phyloP scores from a whole-genome alignment of 140 eudicot genomes.

The Oenanthe javanica region DNA sequence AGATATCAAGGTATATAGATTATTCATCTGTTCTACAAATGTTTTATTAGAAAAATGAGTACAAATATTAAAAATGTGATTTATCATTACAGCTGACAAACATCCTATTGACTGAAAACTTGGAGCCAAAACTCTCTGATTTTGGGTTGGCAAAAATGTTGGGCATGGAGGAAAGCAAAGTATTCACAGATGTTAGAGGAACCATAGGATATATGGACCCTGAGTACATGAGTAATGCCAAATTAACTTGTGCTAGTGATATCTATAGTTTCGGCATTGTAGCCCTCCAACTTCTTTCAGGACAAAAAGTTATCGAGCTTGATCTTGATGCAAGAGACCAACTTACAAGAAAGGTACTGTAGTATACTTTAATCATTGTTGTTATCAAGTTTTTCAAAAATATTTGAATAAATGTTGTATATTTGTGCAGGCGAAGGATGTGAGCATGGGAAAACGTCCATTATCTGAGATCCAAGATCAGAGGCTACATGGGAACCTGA shows the following conservation, averaged over 20 bases:
- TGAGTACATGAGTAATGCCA: slow-evolving; percentile 83
- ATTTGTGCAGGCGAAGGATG: slow-evolving; percentile 66
- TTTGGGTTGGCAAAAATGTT: slow-evolving; percentile 68
- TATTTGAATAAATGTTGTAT: background rate
- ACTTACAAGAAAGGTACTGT: slow-evolving; percentile 55
- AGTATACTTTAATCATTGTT: background rate
- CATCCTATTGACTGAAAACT: slow-evolving; percentile 58
- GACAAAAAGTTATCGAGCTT: slow-evolving; percentile 68
- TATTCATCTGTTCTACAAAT: background rate
- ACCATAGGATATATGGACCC: slow-evolving; percentile 89
- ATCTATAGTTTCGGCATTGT: slow-evolving; percentile 79
- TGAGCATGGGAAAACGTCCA: slow-evolving; percentile 59
- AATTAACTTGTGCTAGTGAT: slow-evolving; percentile 74
- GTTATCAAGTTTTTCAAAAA: background rate
- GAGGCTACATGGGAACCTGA: slow-evolving; percentile 42
- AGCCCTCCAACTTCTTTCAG: slow-evolving; percentile 70
- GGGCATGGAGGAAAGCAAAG: slow-evolving; percentile 74
- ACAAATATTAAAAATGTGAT: background rate
- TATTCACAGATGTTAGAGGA: slow-evolving; percentile 71
- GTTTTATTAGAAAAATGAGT: background rate
- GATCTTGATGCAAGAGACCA: slow-evolving; percentile 78
- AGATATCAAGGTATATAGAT: slow-evolving; percentile 52
- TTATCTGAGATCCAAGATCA: slow-evolving; percentile 63
- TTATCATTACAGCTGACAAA: slow-evolving; percentile 48
- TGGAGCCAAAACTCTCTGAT: slow-evolving; percentile 74